These are phyloP conservation scores for Chimonanthus praecox DNA, from an alignment of 164 flowering plant species.

Conservation along the genomic window DNA sequence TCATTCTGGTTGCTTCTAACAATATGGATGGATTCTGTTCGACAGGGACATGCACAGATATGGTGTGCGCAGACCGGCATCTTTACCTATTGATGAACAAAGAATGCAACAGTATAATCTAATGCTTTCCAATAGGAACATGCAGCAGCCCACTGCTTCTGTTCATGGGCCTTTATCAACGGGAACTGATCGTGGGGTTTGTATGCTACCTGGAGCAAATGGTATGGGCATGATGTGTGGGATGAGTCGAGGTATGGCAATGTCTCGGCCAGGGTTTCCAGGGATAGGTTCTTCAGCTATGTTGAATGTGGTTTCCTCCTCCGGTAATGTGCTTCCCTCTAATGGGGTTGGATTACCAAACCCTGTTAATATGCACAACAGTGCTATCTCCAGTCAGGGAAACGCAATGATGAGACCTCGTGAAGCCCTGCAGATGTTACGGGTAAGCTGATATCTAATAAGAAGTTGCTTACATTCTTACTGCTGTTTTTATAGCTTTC, in stretches of 20 bases:
- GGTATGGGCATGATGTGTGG: conserved; percentile 60
- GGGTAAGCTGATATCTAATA: conserved; percentile 43
- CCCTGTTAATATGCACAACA: conserved; percentile 59
- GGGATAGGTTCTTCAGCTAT: conserved; percentile 60
- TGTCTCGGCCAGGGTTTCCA: conserved; percentile 76
- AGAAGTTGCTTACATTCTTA: too few species aligned
- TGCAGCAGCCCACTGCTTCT: conserved; percentile 50
- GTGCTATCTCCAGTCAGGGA: conserved; percentile 63
- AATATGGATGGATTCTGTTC: conserved; percentile 5
- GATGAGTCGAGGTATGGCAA: conserved; percentile 57
- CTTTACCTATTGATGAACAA: conserved; percentile 72
- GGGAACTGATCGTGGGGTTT: conserved; percentile 58
- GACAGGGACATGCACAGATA: conserved; percentile 60
- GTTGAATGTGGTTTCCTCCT: conserved; percentile 41
- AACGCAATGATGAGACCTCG: conserved; percentile 67
- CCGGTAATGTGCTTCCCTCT: conserved; percentile 66
- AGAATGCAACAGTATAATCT: conserved; percentile 67
- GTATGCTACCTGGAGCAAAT: conserved; percentile 61
- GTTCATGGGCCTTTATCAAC: conserved; percentile 42
- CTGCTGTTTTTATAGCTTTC: too few species aligned
- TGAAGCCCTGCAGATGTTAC: conserved; percentile 63
- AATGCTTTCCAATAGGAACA: conserved; percentile 54
- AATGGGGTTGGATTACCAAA: conserved; percentile 53
- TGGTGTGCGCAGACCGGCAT: conserved; percentile 41
- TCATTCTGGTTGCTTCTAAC: neutral